A percentile compares a stretch with the other conserved stretches of the same genome.
Conservation (phyloP, 331 rosid species). For the Malus hybrid region DNA sequence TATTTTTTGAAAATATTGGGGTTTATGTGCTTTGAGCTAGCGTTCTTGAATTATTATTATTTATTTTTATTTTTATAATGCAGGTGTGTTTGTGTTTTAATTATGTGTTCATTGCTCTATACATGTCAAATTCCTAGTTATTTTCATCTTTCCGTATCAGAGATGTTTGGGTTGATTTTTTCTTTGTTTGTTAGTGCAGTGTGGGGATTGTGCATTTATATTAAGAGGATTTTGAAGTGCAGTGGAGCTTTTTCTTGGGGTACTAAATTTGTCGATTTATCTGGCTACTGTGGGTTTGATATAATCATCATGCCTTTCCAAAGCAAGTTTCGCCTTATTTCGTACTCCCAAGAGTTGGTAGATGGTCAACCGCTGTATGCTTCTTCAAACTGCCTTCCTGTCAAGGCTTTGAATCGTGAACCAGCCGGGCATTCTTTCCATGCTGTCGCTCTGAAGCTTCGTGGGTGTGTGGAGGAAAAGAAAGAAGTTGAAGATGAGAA, state of each 20-base stretch:
- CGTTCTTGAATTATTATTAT: no score
- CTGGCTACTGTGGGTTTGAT: background rate
- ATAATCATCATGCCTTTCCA: slow-evolving; percentile 41
- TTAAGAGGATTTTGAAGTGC: background rate
- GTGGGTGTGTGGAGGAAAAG: slow-evolving; percentile 52
- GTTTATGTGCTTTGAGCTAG: background rate
- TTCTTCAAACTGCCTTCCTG: slow-evolving; percentile 76
- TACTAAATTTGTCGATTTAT: background rate
- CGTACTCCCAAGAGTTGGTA: slow-evolving; percentile 62
- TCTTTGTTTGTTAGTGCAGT: slow-evolving; percentile 27
- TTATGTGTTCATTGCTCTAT: background rate
- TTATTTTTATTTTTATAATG: background rate
- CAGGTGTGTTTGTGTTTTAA: background rate
- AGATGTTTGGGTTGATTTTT: slow-evolving; percentile 7
- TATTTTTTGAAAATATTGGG: background rate
- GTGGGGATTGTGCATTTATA: background rate
- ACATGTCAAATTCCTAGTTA: background rate
- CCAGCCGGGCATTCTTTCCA: slow-evolving; percentile 95
- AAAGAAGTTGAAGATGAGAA: slow-evolving; percentile 34
- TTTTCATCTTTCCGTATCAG: background rate
- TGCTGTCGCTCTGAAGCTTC: slow-evolving; percentile 63
- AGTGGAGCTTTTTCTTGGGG: slow-evolving; percentile 6
- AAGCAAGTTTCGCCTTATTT: slow-evolving; percentile 33
- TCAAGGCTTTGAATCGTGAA: slow-evolving; percentile 59
- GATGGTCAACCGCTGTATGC: slow-evolving; percentile 73